Percentiles rank a stretch among this genome's conserved stretches.
Conservation (phyloP, 164 flowering plant species). For the Taxillus chinensis region DNA sequence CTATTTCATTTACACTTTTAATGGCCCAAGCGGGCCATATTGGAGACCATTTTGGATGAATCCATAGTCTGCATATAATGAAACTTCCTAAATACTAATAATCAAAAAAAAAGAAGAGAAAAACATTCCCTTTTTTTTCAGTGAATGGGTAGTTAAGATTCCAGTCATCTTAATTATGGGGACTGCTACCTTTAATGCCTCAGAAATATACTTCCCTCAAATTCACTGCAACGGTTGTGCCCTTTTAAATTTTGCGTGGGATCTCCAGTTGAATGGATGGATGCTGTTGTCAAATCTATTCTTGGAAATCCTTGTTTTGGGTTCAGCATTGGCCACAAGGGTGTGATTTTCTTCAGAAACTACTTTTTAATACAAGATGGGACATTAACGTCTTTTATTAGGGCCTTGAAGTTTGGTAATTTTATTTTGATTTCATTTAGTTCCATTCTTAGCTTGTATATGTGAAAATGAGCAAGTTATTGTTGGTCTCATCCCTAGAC, state of each 20-base stretch:
- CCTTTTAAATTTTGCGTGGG: constrained; percentile 53
- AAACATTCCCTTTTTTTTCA: too few species aligned
- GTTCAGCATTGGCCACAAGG: constrained; percentile 57
- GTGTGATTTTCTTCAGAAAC: constrained; percentile 61
- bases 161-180: constrained; percentile 76
- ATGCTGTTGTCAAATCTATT: constrained; percentile 64
- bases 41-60: too few species aligned
- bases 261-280: constrained; percentile 74
- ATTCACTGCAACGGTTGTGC: constrained; percentile 35
- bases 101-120: too few species aligned
- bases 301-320: constrained; percentile 43
- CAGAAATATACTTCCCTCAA: constrained; percentile 44
- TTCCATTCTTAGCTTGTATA: neutral
- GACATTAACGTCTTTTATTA: constrained; percentile 67
- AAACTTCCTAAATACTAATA: too few species aligned
- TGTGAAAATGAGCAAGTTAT: constrained; percentile 3
- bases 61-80: too few species aligned
- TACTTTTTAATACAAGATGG: constrained; percentile 82
- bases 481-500: too few species aligned
- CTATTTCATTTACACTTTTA: too few species aligned
- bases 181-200: constrained; percentile 69
- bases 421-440: neutral
- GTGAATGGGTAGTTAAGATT: constrained; percentile 80
- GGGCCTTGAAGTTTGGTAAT: constrained; percentile 66
- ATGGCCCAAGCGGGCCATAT: too few species aligned